Evolutionary conservation across 2,329 filamentous ascomycete genomes (phyloP), one percentile per base, ranked within the genome.

Genomic region (Venturia aucupariae): DNA sequence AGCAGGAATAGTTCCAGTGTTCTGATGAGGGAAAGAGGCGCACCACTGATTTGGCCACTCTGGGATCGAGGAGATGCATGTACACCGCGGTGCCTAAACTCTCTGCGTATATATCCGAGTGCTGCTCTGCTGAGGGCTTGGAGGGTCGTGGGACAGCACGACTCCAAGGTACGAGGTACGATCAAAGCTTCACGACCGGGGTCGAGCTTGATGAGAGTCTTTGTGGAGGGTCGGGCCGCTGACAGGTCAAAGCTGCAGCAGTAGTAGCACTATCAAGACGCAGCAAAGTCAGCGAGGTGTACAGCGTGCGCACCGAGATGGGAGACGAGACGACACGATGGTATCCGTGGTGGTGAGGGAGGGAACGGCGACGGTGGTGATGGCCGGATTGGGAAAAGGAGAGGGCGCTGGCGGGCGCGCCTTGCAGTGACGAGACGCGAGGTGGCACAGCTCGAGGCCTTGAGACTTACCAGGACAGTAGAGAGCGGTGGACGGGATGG

Each of bases 1-100:
- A 64, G 51, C 54, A 57, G 44, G 63, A 64, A 41, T 41, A 51
- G 48, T 32, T 60, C 64, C 64, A 64, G 62, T 57, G 57, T 55
- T 60, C 35, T 39, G 46, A 60, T 42, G 60, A 62, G 62, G 65
- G 65, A 64, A 61, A 54, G 44, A 61, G 63, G 65, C 65, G 65
- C 64, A 65, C 64, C 65, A 66, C 62, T 44, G 59, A 35, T 30
- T 66, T 64, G 51, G 65, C 62, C 54, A 61, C 61, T 63, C 39
- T 51, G 32, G 42, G 35, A 46, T 64, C 63, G 63, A 64, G 63
- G 46, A 64, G 51, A 64, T 64, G 54, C 62, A 64, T 64, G 62
- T 48, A 61, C 62, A 63, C 62, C 46, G 62, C n/a, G 42, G 62
- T 38, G 32, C 38, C 38, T 60, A 38, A 60, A 60, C 59, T 41